phyloP scores from a whole-genome alignment of 306 rosid species.

The Carpinus viminea region DNA sequence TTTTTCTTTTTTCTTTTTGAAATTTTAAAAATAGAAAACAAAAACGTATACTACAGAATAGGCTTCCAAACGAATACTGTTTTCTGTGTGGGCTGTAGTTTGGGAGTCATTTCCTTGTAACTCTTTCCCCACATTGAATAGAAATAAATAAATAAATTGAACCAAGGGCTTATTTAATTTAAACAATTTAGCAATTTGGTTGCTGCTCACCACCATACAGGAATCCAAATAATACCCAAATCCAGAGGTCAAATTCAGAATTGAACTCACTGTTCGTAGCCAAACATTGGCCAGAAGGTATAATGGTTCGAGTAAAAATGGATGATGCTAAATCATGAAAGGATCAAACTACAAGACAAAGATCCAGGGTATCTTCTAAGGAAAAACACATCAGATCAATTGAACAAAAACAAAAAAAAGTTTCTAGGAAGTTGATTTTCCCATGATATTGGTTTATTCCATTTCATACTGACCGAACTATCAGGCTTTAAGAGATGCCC shows the following conservation, averaged over 20 bases:
- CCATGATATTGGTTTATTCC: slow-evolving; percentile 45
- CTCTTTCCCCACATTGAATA: no score
- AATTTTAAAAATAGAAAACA: no score
- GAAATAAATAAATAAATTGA: background rate
- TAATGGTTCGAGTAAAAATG: no score
- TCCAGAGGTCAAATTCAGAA: background rate
- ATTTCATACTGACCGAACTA: slow-evolving; percentile 15
- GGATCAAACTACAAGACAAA: slow-evolving; percentile 26
- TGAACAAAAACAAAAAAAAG: background rate
- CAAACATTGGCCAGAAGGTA: background rate
- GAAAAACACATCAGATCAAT: slow-evolving; percentile 4
- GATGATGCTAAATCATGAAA: no score
- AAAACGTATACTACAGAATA: no score
- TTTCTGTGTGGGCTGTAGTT: no score
- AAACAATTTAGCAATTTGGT: background rate
- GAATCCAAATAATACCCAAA: background rate
- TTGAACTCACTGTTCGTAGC: background rate
- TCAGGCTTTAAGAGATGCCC: slow-evolving; percentile 60
- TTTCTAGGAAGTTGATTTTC: slow-evolving; percentile 3
- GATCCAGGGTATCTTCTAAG: background rate
- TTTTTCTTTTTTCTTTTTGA: no score
- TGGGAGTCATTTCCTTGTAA: no score
- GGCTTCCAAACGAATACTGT: no score
- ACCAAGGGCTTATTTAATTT: background rate
- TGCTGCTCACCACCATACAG: background rate